Evolutionary conservation across 139 green algal genomes (phyloP), one percentile per base, ranked within the genome.

Genomic region (Chlorella sp.): DNA sequence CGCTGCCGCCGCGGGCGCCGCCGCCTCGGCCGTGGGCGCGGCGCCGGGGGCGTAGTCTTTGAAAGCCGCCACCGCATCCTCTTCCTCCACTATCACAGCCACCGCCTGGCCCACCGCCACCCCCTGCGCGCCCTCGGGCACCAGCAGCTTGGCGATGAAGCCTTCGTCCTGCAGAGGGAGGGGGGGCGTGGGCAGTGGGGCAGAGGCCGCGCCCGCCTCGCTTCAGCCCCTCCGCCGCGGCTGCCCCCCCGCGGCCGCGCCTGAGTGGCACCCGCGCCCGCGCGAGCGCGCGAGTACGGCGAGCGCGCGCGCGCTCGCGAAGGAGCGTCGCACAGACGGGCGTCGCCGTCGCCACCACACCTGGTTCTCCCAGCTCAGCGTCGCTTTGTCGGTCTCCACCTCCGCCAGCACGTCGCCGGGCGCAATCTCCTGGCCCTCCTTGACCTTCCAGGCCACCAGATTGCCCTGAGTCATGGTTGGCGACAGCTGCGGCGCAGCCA

Each of bases 371-470:
- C 71, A 79, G 61, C 78, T 74, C 67, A 82, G 64, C 46, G 79
- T n/a, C 40, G 86, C 86, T 85, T 98, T 98, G 84, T 98, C 95
- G 3, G 96, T 99, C 86, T 99, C 96, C 31, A 99, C 90, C 72
- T 98, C 95, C 48, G 86, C 93, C 43, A 97, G 87, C 53, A 98
- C 80, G 67, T 99, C 95, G 5, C 94, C 96, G 5, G 91, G 73
- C 29, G 73, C 76, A 2, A 98, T 71, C 48, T 78, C 45, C 66
- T 97, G 91, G 4, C 95, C 84, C 68, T 94, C 95, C 72, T 95
- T 92, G 71, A 97, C 98, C 48, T 90, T 90, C 95, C 95, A 99
- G 19, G 85, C 67, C 46, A 93, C 77, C 60, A 99, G 95, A 83
- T 97, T 98, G 48, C 95, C 96, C 60, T 85, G 70, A 43, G 77